These are phyloP conservation scores for Moricandia moricandioides DNA, from an alignment of 345 rosid genomes.

Conservation along the genomic window DNA sequence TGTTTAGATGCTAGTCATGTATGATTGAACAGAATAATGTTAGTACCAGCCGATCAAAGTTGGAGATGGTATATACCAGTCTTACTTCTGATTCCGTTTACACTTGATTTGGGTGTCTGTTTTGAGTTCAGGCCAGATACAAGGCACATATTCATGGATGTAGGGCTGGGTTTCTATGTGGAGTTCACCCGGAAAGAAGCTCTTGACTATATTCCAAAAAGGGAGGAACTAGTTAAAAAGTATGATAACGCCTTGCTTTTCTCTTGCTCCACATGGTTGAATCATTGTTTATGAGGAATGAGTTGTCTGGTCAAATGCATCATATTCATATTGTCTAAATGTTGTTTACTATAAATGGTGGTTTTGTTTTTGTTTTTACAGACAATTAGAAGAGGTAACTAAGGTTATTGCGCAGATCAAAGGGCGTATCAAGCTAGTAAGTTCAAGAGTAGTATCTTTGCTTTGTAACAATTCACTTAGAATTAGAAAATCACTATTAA, in stretches of 20 bases:
- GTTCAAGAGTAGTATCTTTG: background rate
- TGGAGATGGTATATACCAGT: background rate
- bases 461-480: background rate
- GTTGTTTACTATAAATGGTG: background rate
- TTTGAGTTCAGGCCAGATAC: slow-evolving; percentile 62
- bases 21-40: background rate
- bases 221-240: slow-evolving; percentile 45
- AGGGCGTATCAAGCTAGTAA: slow-evolving; percentile 78
- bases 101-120: background rate
- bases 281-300: background rate
- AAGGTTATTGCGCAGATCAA: slow-evolving; percentile 61
- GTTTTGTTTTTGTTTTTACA: slow-evolving; percentile 34
- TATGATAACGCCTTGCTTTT: no score
- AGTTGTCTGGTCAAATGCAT: background rate
- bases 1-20: slow-evolving; percentile 2
- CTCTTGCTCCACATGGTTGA: no score
- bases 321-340: background rate
- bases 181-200: slow-evolving; percentile 89
- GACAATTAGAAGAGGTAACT: slow-evolving; percentile 67
- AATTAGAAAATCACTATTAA: background rate
- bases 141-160: slow-evolving; percentile 58
- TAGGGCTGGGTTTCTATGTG: slow-evolving; percentile 80
- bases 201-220: slow-evolving; percentile 48
- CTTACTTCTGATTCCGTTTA: slow-evolving; percentile 14
- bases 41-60: background rate